Evolutionary conservation across 116 monocot genomes (phyloP), one percentile per base, ranked within the genome.

Genomic region (Papilionanthe hybrid): DNA sequence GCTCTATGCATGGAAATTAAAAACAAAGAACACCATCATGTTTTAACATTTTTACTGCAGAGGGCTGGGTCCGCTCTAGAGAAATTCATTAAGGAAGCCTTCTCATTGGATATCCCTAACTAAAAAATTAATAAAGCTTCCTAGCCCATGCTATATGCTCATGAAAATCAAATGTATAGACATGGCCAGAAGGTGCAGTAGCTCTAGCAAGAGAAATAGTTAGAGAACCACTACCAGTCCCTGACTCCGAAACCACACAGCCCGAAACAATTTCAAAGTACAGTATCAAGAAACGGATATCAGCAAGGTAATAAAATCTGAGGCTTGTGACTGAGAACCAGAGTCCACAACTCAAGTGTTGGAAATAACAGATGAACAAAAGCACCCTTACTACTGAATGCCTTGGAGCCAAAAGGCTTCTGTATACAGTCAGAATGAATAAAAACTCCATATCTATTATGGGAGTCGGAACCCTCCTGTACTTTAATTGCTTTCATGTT

Each of bases 1-100:
- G 99, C 79, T 99, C 95, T 48, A 99, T 95, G 85, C 95, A 99
- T n/a, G 99, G 99, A 76, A 95, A 99, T 60, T 95, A 99, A 18
- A 95, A 99, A 85, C 99, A 99, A 29, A 95, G 18, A 57, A 90
- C 88, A 5, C 91, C 91, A 81, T 95, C 95, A 67, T 89, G 90
- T 80, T 93, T 95, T 85, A 99, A 73, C 89, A 90, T 93, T 75
- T 53, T 87, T 47, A 80, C 83, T 41, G 78, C 90, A 43, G 99
- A 99, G 44, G 99, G 91, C 79, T n/a, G n/a, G n/a, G n/a, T n/a
- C n/a, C n/a, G n/a, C 66, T 49, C 91, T 4, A 86, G 55, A 76
- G 57, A 55, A 91, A 90, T 60, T 94, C 91, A 7, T 90, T 80
- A 8, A 95, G 99, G 83, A 99, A 99, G 30, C 99, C 99, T 85